These are phyloP conservation scores for Ustanciosporium gigantosporum DNA, from an alignment of 1,284 basidiomycete species.

Conservation along the genomic window DNA sequence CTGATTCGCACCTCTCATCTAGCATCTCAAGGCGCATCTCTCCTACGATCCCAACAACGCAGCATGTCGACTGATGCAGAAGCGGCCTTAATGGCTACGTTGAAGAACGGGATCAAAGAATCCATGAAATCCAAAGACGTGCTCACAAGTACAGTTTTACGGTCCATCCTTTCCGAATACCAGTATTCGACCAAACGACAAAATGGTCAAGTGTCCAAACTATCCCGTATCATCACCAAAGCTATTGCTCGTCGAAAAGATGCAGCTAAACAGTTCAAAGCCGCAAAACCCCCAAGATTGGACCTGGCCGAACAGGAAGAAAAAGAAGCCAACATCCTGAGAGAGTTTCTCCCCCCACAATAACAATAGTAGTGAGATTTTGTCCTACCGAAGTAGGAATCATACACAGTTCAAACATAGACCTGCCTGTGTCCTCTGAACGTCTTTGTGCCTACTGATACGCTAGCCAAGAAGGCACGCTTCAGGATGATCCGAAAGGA, in stretches of 20 bases:
- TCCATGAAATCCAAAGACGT: slow-evolving; percentile 49
- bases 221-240: slow-evolving; percentile 40
- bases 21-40: neutral
- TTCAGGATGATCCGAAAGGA: too few species aligned
- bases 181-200: slow-evolving; percentile 46
- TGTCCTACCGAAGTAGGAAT: too few species aligned
- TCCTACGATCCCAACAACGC: neutral
- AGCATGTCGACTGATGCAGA: too few species aligned
- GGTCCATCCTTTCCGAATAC: slow-evolving; percentile 44
- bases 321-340: slow-evolving; percentile 35
- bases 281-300: slow-evolving; percentile 42
- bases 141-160: slow-evolving; percentile 40
- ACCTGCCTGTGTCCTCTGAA: too few species aligned
- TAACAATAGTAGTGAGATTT: too few species aligned
- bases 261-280: slow-evolving; percentile 39
- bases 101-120: slow-evolving; percentile 47
- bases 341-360: slow-evolving; percentile 26
- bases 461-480: too few species aligned
- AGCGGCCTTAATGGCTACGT: slow-evolving; percentile 21
- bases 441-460: too few species aligned
- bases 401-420: too few species aligned
- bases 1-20: too few species aligned
- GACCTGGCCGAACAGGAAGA: slow-evolving; percentile 52
- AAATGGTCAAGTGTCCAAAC: slow-evolving; percentile 30
- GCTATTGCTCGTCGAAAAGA: slow-evolving; percentile 40